phyloP scores from a whole-genome alignment of 176 grass and related monocot genomes.

The Leersia perrieri region DNA sequence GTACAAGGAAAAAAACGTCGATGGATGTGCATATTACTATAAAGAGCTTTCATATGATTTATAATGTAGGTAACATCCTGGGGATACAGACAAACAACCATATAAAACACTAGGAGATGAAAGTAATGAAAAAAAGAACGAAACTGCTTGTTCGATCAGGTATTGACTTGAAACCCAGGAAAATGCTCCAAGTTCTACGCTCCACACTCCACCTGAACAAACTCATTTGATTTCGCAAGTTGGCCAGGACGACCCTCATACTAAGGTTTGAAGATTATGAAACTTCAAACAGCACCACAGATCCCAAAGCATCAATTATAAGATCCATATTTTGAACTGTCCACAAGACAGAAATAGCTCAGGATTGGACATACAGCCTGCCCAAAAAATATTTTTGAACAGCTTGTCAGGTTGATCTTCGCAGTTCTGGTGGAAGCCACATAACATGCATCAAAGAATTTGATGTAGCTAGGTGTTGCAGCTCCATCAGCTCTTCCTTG shows the following conservation, averaged over 20 bases:
- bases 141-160: not conserved
- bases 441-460: constrained; percentile 19
- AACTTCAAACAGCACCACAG: not conserved
- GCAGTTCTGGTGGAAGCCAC: constrained; percentile 45
- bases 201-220: not conserved
- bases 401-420: not conserved
- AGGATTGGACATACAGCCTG: not conserved
- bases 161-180: not conserved
- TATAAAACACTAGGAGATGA: not conserved
- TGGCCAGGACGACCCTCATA: not conserved
- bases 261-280: not conserved
- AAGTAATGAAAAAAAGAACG: not conserved
- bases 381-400: not conserved
- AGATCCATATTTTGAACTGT: not conserved
- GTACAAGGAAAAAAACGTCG: not conserved
- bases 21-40: not conserved
- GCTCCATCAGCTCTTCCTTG: constrained; percentile 60
- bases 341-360: not conserved
- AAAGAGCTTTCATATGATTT: not conserved
- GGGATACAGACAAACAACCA: not conserved
- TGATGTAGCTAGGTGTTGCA: constrained; percentile 32
- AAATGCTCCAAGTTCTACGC: not conserved
- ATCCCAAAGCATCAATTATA: not conserved
- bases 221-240: not conserved
- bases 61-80: not conserved